phyloP scores from a whole-genome alignment of 2,329 filamentous ascomycete genomes.

The Stemphylium beticola region DNA sequence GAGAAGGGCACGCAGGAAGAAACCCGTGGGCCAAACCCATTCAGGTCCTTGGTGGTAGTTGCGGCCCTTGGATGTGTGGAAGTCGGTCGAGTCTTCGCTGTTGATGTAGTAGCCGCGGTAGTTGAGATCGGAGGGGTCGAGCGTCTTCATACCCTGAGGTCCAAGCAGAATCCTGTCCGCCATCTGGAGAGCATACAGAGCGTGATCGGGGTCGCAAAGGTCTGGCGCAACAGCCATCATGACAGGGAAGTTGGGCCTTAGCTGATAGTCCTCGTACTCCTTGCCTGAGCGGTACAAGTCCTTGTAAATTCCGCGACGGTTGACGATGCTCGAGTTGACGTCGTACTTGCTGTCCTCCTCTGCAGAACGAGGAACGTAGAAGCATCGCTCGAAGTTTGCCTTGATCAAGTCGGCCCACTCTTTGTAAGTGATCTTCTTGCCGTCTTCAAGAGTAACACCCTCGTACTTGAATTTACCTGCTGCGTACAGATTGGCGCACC shows the following conservation, averaged over 20 bases:
- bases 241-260: constrained; percentile 91
- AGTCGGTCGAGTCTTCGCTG: constrained; percentile 89
- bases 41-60: constrained; percentile 99
- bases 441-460: constrained; percentile 71
- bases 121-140: constrained; percentile 90
- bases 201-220: constrained; percentile 80
- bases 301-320: constrained; percentile 96
- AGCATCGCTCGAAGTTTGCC: constrained; percentile 87
- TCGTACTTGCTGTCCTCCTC: constrained; percentile 79
- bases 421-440: constrained; percentile 67
- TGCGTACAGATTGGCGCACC: constrained; percentile 73
- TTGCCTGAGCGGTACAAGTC: constrained; percentile 93
- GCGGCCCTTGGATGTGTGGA: constrained; percentile 88
- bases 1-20: constrained; percentile 88
- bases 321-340: constrained; percentile 78
- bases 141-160: constrained; percentile 91
- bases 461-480: constrained; percentile 74
- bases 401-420: constrained; percentile 84
- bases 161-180: constrained; percentile 82
- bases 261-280: constrained; percentile 96
- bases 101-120: constrained; percentile 96
- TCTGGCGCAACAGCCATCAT: constrained; percentile 93
- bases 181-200: constrained; percentile 77
- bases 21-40: constrained; percentile 97
- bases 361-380: constrained; percentile 77